phyloP scores from a whole-genome alignment of 306 rosid species.

The Arachis hypogaea region DNA sequence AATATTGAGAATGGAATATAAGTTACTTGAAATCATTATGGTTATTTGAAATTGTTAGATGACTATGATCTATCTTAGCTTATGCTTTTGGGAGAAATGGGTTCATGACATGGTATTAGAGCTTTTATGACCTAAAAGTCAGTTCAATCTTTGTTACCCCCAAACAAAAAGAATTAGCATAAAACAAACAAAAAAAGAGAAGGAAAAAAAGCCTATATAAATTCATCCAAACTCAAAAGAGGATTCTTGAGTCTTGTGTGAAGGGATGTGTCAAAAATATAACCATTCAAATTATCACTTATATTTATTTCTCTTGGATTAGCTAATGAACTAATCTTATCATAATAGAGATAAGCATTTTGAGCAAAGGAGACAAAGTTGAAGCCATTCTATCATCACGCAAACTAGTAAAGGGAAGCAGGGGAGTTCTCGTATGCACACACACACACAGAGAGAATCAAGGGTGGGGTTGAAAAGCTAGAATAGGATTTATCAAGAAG shows the following conservation, averaged over 20 bases:
- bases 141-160: too few relatives aligned
- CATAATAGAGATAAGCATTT: neutral
- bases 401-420: slow-evolving; percentile 14
- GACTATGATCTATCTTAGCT: neutral
- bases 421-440: neutral
- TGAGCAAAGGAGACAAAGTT: slow-evolving; percentile 10
- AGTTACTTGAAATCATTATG: slow-evolving; percentile 2
- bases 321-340: neutral
- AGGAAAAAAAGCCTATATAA: too few relatives aligned
- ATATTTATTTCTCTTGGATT: slow-evolving; percentile 10
- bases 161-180: too few relatives aligned
- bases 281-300: neutral
- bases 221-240: too few relatives aligned
- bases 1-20: slow-evolving; percentile 4
- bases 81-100: too few relatives aligned
- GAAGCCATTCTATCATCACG: slow-evolving; percentile 28
- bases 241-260: too few relatives aligned
- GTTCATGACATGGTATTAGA: too few relatives aligned
- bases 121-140: too few relatives aligned
- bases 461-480: neutral
- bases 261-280: too few relatives aligned
- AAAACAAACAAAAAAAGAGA: too few relatives aligned
- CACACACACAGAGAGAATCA: too few relatives aligned
- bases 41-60: neutral
- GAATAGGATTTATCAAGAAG: slow-evolving; percentile 25